Base-by-base conservation (phyloP, 1,284 basidiomycete genomes). In the Papiliotrema terrestris region DNA sequence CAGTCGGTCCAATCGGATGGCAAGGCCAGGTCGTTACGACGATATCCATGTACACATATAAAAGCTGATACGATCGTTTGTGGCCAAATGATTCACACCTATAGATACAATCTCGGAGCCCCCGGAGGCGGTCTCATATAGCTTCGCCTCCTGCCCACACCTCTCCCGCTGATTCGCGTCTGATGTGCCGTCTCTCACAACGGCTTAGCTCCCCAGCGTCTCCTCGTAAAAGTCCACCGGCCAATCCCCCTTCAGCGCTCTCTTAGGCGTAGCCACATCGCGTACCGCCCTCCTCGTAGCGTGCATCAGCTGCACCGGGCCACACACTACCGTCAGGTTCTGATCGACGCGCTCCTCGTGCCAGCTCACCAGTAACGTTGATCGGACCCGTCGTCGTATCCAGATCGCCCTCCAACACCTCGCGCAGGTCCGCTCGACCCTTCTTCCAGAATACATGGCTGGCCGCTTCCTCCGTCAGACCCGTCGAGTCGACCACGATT, bases 191-290 rank as follows among this genome's bases (percentile, higher is more conserved):
- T 45, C 8, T 6, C 29, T n/a, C 35, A 9, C n/a, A 8, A 15
- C 37, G 32, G 29, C 25, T 46, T 46, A 62, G n/a, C 53, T 50
- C 9, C 60, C 60, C 4, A 62, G 45, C 1, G 60, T 62, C 51
- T 62, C 60, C 32, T 62, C 60, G 20, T 53, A 55, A 37, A 52
- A 62, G 9, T 59, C 60, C n/a, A 60, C 51, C 14, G 32, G 37
- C 42, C 32, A 20, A 15, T 52, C 36, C 11, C 56, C 58, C 23
- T 11, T n/a, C 47, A 42, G 17, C 15, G 52, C 46, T 29, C 48
- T 45, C 15, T 38, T 20, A n/a, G 54, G 54, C 5, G 41, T 53
- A 23, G 52, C 50, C 15, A 61, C 51, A 22, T 39, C 17, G 20
- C 46, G 41, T 44, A 61, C 59, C 3, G 59, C 60, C 4, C 15